Base-by-base conservation (phyloP, 345 rosid genomes). In the Triadica sebifera region DNA sequence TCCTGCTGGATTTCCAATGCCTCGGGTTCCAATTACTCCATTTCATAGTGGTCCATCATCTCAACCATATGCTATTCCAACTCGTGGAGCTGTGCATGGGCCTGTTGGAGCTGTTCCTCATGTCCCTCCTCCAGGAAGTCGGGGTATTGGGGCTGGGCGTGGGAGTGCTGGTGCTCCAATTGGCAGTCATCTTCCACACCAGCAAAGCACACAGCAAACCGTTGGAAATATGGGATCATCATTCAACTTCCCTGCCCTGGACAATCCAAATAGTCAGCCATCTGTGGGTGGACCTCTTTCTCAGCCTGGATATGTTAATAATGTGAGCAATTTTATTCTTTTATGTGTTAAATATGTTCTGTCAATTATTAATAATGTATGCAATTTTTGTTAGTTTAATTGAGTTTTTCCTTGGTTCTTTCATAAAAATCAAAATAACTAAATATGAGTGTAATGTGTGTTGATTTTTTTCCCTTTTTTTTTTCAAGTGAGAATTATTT, bases 11-110 rank as follows among this genome's bases (percentile, higher is more conserved):
- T 96, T 80, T 71, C 90, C 98, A 38, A 86, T 90, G 81, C 90
- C 98, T 71, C 87, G 96, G 82, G 90, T 86, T 57, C 95, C 97
- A 65, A 84, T 90, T 68, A 85, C 96, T 66, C 89, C 88, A 24
- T 93, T 90, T 79, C 98, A 88, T 61, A 96, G 96, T 45, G 93
- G 85, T 72, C 90, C 93, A 71, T 87, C 93, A 67, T 83, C 97
- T 72, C 98, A 93, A 88, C 99, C 98, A 34, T 96, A 96, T 67
- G 89, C 97, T 71, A 96, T 96, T 79, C 99, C 99, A 38, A 81
- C 93, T 62, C 97, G 96, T 79, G 96, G 93, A 46, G 89, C 88
- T 76, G 89, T 87, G 70, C 93, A 85, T 82, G 97, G 99, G 76
- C 97, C 99, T 20, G 94, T 91, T 74, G 98, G 98, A 70, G 89